A percentile compares a stretch with the other conserved stretches of the same genome.
phyloP scores from a whole-genome alignment of 305 asterid species.

The Nicotiana rustica region DNA sequence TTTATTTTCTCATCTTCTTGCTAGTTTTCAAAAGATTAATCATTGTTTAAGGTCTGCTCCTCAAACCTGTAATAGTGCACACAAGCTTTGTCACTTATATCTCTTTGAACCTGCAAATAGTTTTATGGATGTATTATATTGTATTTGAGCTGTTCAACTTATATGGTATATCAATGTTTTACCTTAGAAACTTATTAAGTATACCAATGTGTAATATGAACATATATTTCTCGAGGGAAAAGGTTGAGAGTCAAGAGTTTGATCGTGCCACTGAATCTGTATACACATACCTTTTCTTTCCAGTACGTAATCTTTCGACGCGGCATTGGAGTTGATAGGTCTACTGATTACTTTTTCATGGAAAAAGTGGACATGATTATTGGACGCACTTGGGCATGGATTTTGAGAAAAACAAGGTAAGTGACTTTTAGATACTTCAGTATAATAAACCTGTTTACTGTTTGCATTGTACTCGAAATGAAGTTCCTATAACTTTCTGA shows the following conservation, averaged over 20 bases:
- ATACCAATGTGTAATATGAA: conserved; percentile 21
- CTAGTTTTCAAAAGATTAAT: background rate
- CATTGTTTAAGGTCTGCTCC: conserved; percentile 12
- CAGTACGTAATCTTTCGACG: conserved; percentile 95
- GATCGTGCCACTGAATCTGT: conserved; percentile 39
- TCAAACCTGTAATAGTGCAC: background rate
- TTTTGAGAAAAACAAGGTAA: conserved; percentile 80
- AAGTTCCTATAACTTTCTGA: conserved; percentile 18
- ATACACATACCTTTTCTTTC: conserved; percentile 34
- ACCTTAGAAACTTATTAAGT: conserved; percentile 9
- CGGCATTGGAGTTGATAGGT: conserved; percentile 94
- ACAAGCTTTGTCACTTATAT: conserved; percentile 20
- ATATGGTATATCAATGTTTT: conserved; percentile 27
- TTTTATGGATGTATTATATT: conserved; percentile 18
- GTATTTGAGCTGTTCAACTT: conserved; percentile 29
- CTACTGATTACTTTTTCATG: conserved; percentile 88
- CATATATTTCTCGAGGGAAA: background rate
- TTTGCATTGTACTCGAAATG: conserved; percentile 23
- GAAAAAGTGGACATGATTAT: conserved; percentile 92
- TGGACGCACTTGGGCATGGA: conserved; percentile 82
- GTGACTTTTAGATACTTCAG: conserved; percentile 36
- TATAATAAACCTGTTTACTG: conserved; percentile 12
- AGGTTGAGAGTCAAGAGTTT: conserved; percentile 37
- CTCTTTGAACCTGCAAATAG: background rate
- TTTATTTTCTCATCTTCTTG: conserved; percentile 18